Conservation (phyloP, 306 rosid genomes). For the Purshia tridentata region DNA sequence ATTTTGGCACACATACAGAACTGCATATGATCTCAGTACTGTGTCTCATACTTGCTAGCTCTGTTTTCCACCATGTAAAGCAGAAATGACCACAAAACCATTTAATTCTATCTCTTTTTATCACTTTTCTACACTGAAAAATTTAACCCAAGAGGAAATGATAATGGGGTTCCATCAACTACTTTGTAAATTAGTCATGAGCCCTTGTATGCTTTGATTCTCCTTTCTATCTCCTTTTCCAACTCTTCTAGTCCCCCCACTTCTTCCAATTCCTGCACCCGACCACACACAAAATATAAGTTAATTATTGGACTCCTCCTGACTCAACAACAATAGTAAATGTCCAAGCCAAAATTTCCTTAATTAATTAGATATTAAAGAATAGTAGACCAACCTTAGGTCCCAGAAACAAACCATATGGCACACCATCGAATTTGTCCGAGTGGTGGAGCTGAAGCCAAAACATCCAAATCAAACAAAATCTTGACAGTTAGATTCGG, state of each 20-base stretch:
- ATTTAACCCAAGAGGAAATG: constrained; percentile 9
- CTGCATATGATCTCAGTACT: background rate
- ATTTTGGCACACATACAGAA: background rate
- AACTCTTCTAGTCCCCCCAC: constrained; percentile 86
- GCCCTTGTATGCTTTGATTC: constrained; percentile 43
- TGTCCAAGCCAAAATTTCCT: background rate
- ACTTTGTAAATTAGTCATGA: constrained; percentile 11
- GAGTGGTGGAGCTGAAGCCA: constrained; percentile 82
- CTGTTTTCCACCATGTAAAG: background rate
- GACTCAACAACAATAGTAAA: background rate
- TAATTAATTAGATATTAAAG: background rate
- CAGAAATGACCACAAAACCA: constrained; percentile 11
- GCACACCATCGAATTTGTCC: constrained; percentile 87
- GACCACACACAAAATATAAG: background rate
- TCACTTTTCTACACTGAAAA: constrained; percentile 25
- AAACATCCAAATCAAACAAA: constrained; percentile 24
- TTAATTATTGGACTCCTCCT: too few relatives aligned
- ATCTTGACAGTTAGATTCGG: constrained; percentile 28
- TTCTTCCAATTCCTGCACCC: constrained; percentile 81
- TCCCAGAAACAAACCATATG: constrained; percentile 95
- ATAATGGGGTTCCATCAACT: constrained; percentile 1
- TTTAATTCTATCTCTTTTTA: constrained; percentile 20
- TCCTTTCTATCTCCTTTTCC: constrained; percentile 75
- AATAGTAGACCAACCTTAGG: constrained; percentile 58
- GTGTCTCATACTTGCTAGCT: background rate